These are phyloP conservation scores for Neodidymelliopsis sp. DNA, from an alignment of 2,329 filamentous ascomycete genomes.

Conservation along the genomic window DNA sequence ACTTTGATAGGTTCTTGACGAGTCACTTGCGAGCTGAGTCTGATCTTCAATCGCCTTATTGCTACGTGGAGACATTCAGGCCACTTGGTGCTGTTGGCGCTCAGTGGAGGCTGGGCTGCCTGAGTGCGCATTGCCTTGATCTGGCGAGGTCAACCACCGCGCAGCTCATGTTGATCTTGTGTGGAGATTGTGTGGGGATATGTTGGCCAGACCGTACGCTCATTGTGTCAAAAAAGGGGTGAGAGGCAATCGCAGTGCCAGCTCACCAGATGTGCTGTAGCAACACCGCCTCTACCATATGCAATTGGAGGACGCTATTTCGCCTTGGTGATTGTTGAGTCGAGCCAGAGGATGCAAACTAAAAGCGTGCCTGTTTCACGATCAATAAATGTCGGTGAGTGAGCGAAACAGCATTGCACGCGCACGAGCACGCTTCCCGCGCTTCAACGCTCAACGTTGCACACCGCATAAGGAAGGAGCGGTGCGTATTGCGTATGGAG, in stretches of 20 bases:
- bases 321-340: conserved; percentile 8
- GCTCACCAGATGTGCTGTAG: conserved; percentile 5
- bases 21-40: neutral
- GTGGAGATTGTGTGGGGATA: conserved; percentile 17
- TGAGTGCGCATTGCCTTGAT: conserved; percentile 9
- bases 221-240: neutral
- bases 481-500: conserved; percentile 10
- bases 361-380: conserved; percentile 18
- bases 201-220: conserved; percentile 11
- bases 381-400: conserved; percentile 16
- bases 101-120: conserved; percentile 10
- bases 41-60: conserved; percentile 7
- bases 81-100: conserved; percentile 10
- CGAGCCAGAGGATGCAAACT: conserved; percentile 6
- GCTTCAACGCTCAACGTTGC: conserved; percentile 10
- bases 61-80: conserved; percentile 14
- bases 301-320: conserved; percentile 8
- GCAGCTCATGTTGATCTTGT: conserved; percentile 14
- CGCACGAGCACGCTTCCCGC: conserved; percentile 16
- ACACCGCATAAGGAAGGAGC: conserved; percentile 16
- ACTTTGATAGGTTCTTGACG: neutral
- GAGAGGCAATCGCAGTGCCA: conserved; percentile 12
- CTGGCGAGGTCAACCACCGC: conserved; percentile 5
- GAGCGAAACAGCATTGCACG: conserved; percentile 11
- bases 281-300: conserved; percentile 6